Percentiles rank a stretch among this genome's conserved stretches.
These are phyloP conservation scores for Exidia glandulosa DNA, from an alignment of 768 basidiomycete species.

Conservation along the genomic window DNA sequence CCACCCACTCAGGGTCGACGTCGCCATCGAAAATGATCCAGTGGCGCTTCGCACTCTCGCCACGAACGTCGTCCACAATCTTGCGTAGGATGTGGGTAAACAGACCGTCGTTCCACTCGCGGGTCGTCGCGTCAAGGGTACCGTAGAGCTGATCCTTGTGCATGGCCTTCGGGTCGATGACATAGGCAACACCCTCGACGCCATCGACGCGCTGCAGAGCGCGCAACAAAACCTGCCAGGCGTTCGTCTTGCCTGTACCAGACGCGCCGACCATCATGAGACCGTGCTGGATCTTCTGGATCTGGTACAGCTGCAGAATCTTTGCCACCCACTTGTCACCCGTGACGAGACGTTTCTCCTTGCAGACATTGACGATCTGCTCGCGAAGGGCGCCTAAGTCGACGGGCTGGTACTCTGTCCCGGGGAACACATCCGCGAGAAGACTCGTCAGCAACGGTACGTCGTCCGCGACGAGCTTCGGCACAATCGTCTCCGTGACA, in stretches of 20 bases:
- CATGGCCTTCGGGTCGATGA: constrained; percentile 98
- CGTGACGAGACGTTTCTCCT: constrained; percentile 71
- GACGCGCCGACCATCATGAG: constrained; percentile 99
- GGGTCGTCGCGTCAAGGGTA: constrained; percentile 90
- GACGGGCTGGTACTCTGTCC: constrained; percentile 82
- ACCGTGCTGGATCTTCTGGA: constrained; percentile 99
- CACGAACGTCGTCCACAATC: constrained; percentile 97
- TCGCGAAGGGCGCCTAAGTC: constrained; percentile 78
- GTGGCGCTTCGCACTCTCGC: constrained; percentile 90
- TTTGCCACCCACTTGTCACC: constrained; percentile 90
- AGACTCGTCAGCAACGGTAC: constrained; percentile 89
- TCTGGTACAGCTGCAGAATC: constrained; percentile 95
- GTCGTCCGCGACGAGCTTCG: constrained; percentile 94
- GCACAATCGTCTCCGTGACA: constrained; percentile 96
- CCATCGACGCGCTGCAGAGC: constrained; percentile 89
- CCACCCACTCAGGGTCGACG: constrained; percentile 99
- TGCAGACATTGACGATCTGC: constrained; percentile 79
- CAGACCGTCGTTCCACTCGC: constrained; percentile 98
- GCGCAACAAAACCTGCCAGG: constrained; percentile 87
- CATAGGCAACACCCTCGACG: constrained; percentile 84
- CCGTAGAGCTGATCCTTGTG: constrained; percentile 98
- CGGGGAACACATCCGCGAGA: constrained; percentile 94
- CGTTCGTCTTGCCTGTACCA: constrained; percentile 92
- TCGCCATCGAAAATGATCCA: constrained; percentile 99
- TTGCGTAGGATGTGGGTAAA: constrained; percentile 97